Evolutionary conservation across 768 basidiomycete species (phyloP), one percentile per base, ranked within the genome.

Genomic region (Paxillus ammoniavirescens): DNA sequence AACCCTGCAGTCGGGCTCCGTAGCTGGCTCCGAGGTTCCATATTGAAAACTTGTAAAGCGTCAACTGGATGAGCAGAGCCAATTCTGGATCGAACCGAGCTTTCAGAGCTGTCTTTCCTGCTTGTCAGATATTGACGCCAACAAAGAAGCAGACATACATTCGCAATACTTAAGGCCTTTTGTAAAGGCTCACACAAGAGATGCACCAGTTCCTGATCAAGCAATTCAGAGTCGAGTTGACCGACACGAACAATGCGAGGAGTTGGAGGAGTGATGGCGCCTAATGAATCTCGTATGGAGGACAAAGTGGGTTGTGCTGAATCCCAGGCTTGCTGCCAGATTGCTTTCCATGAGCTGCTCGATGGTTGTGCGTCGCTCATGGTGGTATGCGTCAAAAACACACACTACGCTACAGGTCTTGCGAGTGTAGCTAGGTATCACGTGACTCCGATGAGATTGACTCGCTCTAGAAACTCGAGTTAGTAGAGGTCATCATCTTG

Each of bases 201-300:
- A 28, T 84, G 80, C 31, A 89, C 82, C 15, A 98, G 81, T 57
- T 97, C 93, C 59, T 86, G 82, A 73, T 98, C 96, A 45, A 98
- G 79, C 21, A 95, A 77, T 61, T 93, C 88, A 3, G 95, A 84
- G 68, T 98, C 96, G 49, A 98, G 82, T 69, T 96, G 91, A 8
- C 90, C 89, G 45, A 98, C 93, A 42, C 94, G 89, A 23, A 83
- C 75, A 30, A 86, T 72, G n/a, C 86, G 78, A 26, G 77, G 65
- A 44, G 56, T 50, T 23, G 74, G 69, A n/a, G 65, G 50, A 14
- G 65, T 49, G 8, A 64, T 58, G 5, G 69, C 55, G 18, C 61
- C 61, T 21, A 84, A 59, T 12, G 73, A 68, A 28, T 72, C 66
- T 47, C 77, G 73, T 38, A 87, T 78, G 10, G 74, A 68, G 21